phyloP scores from a whole-genome alignment of 2,329 filamentous ascomycete species.

The Phialophora verrucosa region DNA sequence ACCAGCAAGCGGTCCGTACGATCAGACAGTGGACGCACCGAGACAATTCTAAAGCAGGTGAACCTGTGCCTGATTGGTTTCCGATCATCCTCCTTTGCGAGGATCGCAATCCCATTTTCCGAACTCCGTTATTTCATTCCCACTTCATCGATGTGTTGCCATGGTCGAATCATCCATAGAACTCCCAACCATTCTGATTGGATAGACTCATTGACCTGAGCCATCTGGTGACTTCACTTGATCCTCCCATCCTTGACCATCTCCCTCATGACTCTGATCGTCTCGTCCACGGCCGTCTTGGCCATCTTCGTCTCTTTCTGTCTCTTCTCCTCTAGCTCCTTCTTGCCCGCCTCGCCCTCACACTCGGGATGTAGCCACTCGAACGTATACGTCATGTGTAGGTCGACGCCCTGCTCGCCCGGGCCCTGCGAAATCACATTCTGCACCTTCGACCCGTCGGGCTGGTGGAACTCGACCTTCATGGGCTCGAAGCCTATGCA shows the following conservation, averaged over 20 bases:
- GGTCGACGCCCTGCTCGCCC: slow-evolving; percentile 43
- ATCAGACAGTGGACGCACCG: neutral
- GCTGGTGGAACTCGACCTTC: slow-evolving; percentile 42
- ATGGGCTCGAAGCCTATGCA: slow-evolving; percentile 39
- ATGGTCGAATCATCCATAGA: neutral
- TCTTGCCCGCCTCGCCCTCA: slow-evolving; percentile 22
- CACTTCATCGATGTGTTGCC: neutral
- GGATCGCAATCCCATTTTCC: neutral
- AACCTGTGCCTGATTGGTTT: neutral
- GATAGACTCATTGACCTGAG: neutral
- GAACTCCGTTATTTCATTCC: neutral
- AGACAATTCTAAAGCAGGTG: neutral
- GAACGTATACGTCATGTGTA: slow-evolving; percentile 52
- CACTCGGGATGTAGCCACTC: slow-evolving; percentile 47
- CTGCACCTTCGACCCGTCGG: slow-evolving; percentile 39
- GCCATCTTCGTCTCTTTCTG: slow-evolving; percentile 34
- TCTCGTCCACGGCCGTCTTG: slow-evolving; percentile 38
- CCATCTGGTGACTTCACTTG: neutral
- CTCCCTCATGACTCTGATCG: slow-evolving; percentile 38
- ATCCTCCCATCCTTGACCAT: slow-evolving; percentile 39
- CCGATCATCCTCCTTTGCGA: neutral
- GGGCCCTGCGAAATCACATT: slow-evolving; percentile 45
- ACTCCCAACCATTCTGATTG: neutral
- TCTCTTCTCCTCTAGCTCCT: slow-evolving; percentile 23
- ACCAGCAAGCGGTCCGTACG: neutral